Base-by-base conservation (phyloP, 805 yeast species). In the Metschnikowia continentalis region DNA sequence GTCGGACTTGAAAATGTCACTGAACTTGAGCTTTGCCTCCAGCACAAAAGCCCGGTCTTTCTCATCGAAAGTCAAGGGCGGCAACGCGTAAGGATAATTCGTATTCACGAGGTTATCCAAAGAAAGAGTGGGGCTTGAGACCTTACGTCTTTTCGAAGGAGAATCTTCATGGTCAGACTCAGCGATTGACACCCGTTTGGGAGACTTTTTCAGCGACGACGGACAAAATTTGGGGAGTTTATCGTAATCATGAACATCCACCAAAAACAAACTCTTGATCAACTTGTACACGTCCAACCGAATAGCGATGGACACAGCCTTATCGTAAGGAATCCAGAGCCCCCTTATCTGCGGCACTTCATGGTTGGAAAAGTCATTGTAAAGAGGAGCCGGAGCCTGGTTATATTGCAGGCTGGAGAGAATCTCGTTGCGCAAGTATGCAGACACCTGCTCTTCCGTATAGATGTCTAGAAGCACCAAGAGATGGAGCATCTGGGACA, bases 11-110 rank as follows among this genome's bases (percentile, higher is more conserved):
- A 74, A 74, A 6, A 71, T 61, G 35, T 69, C 72, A 37, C 71
- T 59, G 48, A 67, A 66, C 47, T 63, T 64, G 46, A 58, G 51
- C 56, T 70, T 74, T 22, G 70, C 60, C 14, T 70, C 73, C 35
- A 69, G 59, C 5, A 62, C 57, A 22, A 67, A 48, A 5, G 70
- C 73, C 3, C 57, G 60, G 13, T 70, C 64, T 14, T 62, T 68
- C 19, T 65, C 61, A 13, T 68, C 57, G 14, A 80, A 42, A 10
- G 45, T 41, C 47, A 47, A 58, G 15, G 86, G 85, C 32, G 74
- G 75, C 43, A 81, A 59, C 0, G 85, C 68, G 59, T 66, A 76
- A 2, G 82, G 82, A 30, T 68, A 63, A 55, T 76, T 74, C 35
- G 80, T 71, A 52, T 78, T 78, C 10, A 30, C 36, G 35, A 35